These are phyloP conservation scores for Abortiporus biennis DNA, from an alignment of 1,284 basidiomycete genomes.

Conservation along the genomic window DNA sequence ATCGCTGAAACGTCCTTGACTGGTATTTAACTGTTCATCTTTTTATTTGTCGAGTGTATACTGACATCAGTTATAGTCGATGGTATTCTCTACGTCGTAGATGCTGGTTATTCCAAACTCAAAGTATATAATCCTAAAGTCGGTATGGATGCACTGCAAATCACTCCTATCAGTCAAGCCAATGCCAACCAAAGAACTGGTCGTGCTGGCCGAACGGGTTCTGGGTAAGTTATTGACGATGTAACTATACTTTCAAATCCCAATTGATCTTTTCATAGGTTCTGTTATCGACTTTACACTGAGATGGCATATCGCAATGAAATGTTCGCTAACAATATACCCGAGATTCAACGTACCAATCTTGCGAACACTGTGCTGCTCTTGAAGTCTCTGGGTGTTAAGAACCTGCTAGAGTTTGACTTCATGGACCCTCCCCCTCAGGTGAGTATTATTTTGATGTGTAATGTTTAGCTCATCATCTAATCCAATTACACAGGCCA, in stretches of 20 bases:
- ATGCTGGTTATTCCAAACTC: slow-evolving; percentile 94
- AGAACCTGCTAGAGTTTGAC: slow-evolving; percentile 96
- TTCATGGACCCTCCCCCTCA: slow-evolving; percentile 99
- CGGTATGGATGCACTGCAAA: slow-evolving; percentile 98
- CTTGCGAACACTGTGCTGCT: slow-evolving; percentile 90
- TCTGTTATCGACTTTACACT: slow-evolving; percentile 95
- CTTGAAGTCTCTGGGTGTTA: slow-evolving; percentile 98
- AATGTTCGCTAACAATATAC: slow-evolving; percentile 94
- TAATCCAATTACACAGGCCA: slow-evolving; percentile 56
- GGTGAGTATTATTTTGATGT: slow-evolving; percentile 49
- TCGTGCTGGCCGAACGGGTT: slow-evolving; percentile 93
- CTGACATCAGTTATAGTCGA: slow-evolving; percentile 60
- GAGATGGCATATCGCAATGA: slow-evolving; percentile 98
- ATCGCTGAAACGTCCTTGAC: slow-evolving; percentile 98
- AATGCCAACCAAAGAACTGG: slow-evolving; percentile 96
- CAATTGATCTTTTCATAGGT: slow-evolving; percentile 37
- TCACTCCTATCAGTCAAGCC: slow-evolving; percentile 97
- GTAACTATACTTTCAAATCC: background rate
- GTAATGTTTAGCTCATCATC: slow-evolving; percentile 31
- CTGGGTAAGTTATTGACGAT: slow-evolving; percentile 52
- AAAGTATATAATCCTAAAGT: slow-evolving; percentile 99
- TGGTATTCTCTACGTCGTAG: slow-evolving; percentile 96
- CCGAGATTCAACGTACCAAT: slow-evolving; percentile 97
- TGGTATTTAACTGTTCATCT: slow-evolving; percentile 36
- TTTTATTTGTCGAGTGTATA: slow-evolving; percentile 2